Conservation (phyloP, 495 filamentous ascomycete species). For the Aspergillus asperescens region DNA sequence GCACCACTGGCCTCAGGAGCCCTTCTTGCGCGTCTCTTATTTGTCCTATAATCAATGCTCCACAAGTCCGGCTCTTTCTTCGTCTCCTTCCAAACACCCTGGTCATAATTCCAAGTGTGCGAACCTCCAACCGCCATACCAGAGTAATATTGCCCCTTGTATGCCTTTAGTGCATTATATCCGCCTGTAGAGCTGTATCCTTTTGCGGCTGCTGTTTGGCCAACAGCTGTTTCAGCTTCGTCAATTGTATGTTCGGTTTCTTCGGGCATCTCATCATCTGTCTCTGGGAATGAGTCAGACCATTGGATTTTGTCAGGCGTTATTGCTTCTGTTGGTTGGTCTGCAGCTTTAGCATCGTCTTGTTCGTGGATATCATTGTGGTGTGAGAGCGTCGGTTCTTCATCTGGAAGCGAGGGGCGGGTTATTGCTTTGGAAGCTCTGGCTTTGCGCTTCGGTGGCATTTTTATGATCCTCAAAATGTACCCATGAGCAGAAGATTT, state of each 20-base stretch:
- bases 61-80: constrained; percentile 34
- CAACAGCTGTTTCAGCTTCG: background rate
- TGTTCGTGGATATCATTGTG: background rate
- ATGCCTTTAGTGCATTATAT: constrained; percentile 29
- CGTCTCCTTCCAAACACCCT: constrained; percentile 31
- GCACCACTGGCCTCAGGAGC: constrained; percentile 30
- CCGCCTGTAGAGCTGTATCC: constrained; percentile 6
- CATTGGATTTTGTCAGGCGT: background rate
- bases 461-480: too few relatives aligned
- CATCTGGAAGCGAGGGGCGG: background rate
- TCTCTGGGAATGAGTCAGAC: background rate
- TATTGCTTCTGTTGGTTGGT: background rate
- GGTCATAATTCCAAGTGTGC: constrained; percentile 32
- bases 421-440: background rate
- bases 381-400: background rate
- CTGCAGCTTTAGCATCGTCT: background rate
- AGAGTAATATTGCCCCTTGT: constrained; percentile 28
- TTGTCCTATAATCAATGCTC: constrained; percentile 29
- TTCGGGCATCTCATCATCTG: constrained; percentile 13
- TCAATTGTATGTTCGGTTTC: background rate
- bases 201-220: background rate
- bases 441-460: constrained; percentile 4
- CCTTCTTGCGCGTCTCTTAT: constrained; percentile 26
- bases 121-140: constrained; percentile 33
- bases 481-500: too few relatives aligned